These are phyloP conservation scores for Sugiyamaella mastotermitis DNA, from an alignment of 805 yeast genomes.

Conservation along the genomic window DNA sequence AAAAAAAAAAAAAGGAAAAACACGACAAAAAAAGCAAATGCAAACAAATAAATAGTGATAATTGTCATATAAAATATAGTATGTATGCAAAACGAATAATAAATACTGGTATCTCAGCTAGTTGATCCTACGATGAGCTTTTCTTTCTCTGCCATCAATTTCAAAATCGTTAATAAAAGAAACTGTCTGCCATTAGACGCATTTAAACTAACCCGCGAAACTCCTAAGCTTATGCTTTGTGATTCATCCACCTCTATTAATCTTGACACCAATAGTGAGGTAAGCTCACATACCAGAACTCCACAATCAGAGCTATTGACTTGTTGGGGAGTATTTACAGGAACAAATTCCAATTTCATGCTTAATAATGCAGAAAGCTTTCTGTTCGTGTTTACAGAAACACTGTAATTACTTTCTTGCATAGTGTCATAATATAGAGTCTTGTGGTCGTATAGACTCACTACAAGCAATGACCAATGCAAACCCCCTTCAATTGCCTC, in stretches of 20 bases:
- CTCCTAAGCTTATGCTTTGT: constrained; percentile 11
- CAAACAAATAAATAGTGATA: too few species aligned
- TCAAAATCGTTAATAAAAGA: constrained; percentile 16
- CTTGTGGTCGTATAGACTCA: constrained; percentile 41
- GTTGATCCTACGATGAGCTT: too few species aligned
- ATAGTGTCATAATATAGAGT: constrained; percentile 58
- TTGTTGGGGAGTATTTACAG: constrained; percentile 42
- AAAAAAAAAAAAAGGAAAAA: too few species aligned
- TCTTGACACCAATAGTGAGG: constrained; percentile 23
- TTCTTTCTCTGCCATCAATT: constrained; percentile 2
- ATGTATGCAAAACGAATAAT: too few species aligned
- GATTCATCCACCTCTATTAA: constrained; percentile 17
- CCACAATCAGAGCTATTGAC: constrained; percentile 47
- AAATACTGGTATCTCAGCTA: too few species aligned
- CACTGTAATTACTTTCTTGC: constrained; percentile 38
- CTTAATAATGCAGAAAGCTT: constrained; percentile 30
- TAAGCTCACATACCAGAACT: constrained; percentile 32
- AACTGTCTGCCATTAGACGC: constrained; percentile 33
- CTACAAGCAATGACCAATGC: constrained; percentile 68
- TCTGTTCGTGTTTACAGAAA: constrained; percentile 29
- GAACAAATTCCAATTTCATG: constrained; percentile 20
- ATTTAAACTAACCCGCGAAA: constrained; percentile 3
- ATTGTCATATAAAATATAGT: too few species aligned
- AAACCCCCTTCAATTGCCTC: constrained; percentile 55
- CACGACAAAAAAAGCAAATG: too few species aligned